Percentiles rank a stretch among this genome's conserved stretches.
Evolutionary conservation across 140 eudicot genomes (phyloP).

Genomic region (Senecio squalidus): DNA sequence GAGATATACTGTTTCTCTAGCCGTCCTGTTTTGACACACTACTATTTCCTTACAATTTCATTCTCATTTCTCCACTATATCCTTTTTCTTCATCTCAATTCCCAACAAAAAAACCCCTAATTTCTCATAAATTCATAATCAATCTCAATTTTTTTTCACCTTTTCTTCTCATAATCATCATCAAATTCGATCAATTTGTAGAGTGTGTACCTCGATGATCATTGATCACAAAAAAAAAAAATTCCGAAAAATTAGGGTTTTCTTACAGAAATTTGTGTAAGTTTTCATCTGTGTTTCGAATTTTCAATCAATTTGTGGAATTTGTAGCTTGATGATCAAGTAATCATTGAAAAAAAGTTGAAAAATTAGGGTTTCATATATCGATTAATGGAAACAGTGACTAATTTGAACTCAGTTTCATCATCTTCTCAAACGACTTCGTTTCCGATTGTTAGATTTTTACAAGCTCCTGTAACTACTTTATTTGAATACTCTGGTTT

Average conservation of each 20-base stretch:
- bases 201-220: no score
- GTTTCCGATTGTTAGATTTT: conserved; percentile 35
- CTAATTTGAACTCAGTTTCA: conserved; percentile 4
- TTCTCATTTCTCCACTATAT: background rate
- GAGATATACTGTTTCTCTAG: no score
- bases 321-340: conserved; percentile 5
- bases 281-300: no score
- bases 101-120: background rate
- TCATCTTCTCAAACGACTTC: conserved; percentile 9
- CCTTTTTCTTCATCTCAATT: background rate
- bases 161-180: no score
- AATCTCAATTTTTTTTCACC: no score
- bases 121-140: no score
- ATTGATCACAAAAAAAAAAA: no score
- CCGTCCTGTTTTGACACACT: no score
- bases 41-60: no score
- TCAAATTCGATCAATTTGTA: no score
- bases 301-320: conserved; percentile 5
- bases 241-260: background rate
- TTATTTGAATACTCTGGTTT: conserved; percentile 56
- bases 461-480: conserved; percentile 59
- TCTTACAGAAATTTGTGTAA: no score
- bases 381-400: conserved; percentile 26
- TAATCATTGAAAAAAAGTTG: no score
- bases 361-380: conserved; percentile 13